Evolutionary conservation across 2,329 filamentous ascomycete species (phyloP), one percentile per base, ranked within the genome.

Genomic region (Colletotrichum sp.): DNA sequence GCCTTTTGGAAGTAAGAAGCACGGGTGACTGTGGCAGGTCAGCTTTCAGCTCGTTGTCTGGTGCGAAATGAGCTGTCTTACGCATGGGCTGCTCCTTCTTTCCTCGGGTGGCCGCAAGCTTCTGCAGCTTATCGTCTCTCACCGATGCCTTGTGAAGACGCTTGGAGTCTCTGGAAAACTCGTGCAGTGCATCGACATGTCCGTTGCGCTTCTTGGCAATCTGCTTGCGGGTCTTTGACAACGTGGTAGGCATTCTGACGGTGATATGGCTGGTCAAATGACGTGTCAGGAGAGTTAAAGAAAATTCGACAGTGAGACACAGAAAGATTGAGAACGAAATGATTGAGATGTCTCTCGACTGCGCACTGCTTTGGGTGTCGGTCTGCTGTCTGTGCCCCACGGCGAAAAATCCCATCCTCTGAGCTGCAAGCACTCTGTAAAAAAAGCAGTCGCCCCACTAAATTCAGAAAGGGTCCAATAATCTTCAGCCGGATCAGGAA

Each of bases 151-250:
- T 91, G 83, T 95, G 94, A 78, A 99, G 88, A 67, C 95, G 92
- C 81, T 94, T 92, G 5, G 96, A 94, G 87, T 99, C 95, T 79
- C 97, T 91, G 76, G 96, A 98, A 83, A 95, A 95, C 84, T 96
- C 94, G 82, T 99, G 96, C 26, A 99, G 89, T 15, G 93, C 90
- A 34, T 93, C 93, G 63, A 95, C 90, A 52, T 92, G 92, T 24
- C 92, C 92, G 78, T 92, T 92, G 79, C 94, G 92, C 90, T 98
- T 98, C 88, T 98, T 98, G 39, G 92, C 88, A 78, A 99, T 96
- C 78, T 95, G 92, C 87, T 99, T 99, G 78, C 94, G 92, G 24
- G 97, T 94, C 83, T 98, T 99, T 78, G 92, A 87, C 8, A 98
- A 86, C 60, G 93, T 92, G 82, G 92, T 94, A 16, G 95, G 91